Conservation (phyloP, 1,284 basidiomycete species). For the Prillingera fragicola region DNA sequence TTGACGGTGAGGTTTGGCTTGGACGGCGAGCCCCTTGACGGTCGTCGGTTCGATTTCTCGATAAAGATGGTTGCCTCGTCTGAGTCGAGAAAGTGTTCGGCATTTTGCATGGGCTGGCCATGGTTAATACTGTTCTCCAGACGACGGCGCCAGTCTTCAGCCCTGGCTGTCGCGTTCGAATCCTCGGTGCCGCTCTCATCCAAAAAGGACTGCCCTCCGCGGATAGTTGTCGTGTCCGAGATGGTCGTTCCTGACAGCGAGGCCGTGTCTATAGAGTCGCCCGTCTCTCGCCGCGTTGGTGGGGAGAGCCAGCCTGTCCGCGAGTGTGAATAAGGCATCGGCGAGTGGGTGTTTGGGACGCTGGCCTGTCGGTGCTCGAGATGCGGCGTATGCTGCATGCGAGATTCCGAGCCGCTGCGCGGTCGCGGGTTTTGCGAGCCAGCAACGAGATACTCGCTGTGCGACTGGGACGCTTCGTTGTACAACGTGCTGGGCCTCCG, state of each 20-base stretch:
- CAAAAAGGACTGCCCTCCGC: no score
- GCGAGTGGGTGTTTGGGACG: no score
- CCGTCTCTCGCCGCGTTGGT: background rate
- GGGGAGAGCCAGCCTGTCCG: background rate
- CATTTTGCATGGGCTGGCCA: background rate
- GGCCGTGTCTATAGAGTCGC: slow-evolving; percentile 14
- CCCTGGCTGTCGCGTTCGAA: slow-evolving; percentile 34
- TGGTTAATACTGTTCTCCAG: slow-evolving; percentile 24
- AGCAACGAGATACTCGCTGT: slow-evolving; percentile 12
- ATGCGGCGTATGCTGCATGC: slow-evolving; percentile 6
- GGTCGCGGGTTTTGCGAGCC: slow-evolving; percentile 16
- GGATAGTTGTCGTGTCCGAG: slow-evolving; percentile 31
- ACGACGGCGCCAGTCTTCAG: slow-evolving; percentile 30
- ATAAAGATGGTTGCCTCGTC: slow-evolving; percentile 41
- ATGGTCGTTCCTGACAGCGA: slow-evolving; percentile 28
- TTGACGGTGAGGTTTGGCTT: slow-evolving; percentile 33
- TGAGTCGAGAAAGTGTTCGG: slow-evolving; percentile 7
- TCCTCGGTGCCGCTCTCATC: slow-evolving; percentile 19
- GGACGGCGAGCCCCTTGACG: slow-evolving; percentile 7
- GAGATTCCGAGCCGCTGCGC: slow-evolving; percentile 27
- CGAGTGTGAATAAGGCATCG: slow-evolving; percentile 21
- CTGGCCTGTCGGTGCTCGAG: no score
- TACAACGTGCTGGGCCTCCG: slow-evolving; percentile 30
- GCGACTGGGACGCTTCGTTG: slow-evolving; percentile 13
- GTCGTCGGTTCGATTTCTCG: slow-evolving; percentile 3